Base-by-base conservation (phyloP, 1,284 basidiomycete species). In the Fomitopsis palustris region DNA sequence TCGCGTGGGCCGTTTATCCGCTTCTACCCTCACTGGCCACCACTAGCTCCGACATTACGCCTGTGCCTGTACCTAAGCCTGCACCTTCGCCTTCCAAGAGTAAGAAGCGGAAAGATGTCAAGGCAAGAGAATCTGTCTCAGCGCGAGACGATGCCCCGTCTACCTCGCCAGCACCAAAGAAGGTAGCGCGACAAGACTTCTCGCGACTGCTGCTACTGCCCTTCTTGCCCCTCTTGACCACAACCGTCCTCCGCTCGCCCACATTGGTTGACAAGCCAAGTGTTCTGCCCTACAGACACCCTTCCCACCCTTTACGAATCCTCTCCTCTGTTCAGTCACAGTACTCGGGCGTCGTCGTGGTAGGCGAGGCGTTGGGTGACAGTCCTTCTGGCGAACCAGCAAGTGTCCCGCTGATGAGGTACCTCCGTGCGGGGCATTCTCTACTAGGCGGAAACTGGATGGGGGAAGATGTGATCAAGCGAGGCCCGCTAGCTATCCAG, bases 391-490 rank as follows among this genome's bases (percentile, higher is more conserved):
- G 49, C 19, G 25, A 35, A 31, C 31, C 19, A 4, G n/a, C 4
- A 19, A 47, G 45, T 29, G 25, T 47, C 10, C 45, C 45, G 45
- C 45, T 29, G 17, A 33, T 52, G 62, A 81, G 95, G 47, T 96
- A 90, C 70, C 76, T 98, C 41, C 83, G 95, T 16, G 93, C 88
- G 31, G 92, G 93, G 49, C 93, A 96, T 72, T 93, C 92, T 3
- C 78, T 97, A 21, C 77, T 98, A 3, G 95, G 95, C 2, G 95
- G 95, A 2, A 83, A 91, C 49, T 97, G 95, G 95, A 83, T 87
- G 23, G 83, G 82, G 17, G 71, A 77, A 35, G 77, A 77, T 62
- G 77, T 83, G 7, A 68, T 74, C 19, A 75, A 77, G 8, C 62
- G 82, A 23, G 76, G 77, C 29, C 67, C 66, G 8, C 77, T 70